A percentile compares a stretch with the other conserved stretches of the same genome.
phyloP scores from a whole-genome alignment of 1,284 basidiomycete species.

The Gastroboletus turbinatus region DNA sequence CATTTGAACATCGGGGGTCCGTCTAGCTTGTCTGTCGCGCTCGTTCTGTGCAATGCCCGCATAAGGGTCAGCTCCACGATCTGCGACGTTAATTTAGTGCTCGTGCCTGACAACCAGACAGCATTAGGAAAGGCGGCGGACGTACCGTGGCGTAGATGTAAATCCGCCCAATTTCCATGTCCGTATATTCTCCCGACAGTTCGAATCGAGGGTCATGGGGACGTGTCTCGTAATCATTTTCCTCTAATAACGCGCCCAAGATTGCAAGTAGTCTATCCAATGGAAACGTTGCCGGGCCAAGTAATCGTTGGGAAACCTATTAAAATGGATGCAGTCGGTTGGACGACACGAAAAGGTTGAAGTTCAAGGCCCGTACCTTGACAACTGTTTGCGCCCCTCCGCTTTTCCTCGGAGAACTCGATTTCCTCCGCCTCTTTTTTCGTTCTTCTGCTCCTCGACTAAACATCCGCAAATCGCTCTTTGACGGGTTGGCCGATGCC shows the following conservation, averaged over 20 bases:
- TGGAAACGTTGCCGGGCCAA: conserved; percentile 81
- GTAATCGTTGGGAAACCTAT: conserved; percentile 74
- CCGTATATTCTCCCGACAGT: conserved; percentile 60
- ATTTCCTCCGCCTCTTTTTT: conserved; percentile 52
- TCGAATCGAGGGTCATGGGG: conserved; percentile 47
- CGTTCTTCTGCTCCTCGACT: conserved; percentile 69
- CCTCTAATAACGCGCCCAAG: conserved; percentile 79
- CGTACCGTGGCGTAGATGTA: conserved; percentile 58
- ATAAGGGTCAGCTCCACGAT: conserved; percentile 70
- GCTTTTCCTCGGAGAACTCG: conserved; percentile 42
- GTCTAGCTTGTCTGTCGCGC: conserved; percentile 66
- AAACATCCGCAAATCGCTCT: conserved; percentile 81
- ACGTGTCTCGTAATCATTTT: conserved; percentile 67
- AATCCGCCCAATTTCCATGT: conserved; percentile 65
- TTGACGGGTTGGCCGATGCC: conserved; percentile 84
- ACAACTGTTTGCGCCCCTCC: conserved; percentile 39
- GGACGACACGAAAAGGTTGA: neutral
- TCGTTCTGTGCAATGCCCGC: conserved; percentile 67
- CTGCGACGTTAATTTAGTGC: conserved; percentile 37
- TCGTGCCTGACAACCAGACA: neutral
- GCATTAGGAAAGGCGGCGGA: neutral
- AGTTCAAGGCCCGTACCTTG: conserved; percentile 44
- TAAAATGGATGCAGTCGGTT: neutral
- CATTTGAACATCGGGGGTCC: conserved; percentile 72
- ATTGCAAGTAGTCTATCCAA: conserved; percentile 84